These are phyloP conservation scores for Williopsis jadinii DNA, from an alignment of 1,139 yeast species.

Conservation along the genomic window DNA sequence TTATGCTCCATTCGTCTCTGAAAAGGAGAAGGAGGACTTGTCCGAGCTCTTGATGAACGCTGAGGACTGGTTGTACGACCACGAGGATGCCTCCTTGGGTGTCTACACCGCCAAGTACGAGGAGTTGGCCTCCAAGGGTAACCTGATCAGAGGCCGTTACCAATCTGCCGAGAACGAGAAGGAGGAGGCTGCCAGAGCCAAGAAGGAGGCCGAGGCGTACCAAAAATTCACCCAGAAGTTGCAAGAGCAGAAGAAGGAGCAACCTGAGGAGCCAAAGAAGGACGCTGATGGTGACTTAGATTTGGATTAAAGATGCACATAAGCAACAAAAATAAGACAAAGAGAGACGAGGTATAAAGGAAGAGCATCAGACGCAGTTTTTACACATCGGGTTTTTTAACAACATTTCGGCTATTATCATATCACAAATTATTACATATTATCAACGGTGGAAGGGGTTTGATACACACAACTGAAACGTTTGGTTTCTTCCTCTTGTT, in stretches of 20 bases:
- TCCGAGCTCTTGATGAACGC: constrained; percentile 69
- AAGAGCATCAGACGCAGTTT: no score
- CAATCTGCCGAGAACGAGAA: constrained; percentile 92
- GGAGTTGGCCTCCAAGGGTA: constrained; percentile 92
- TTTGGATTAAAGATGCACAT: constrained; percentile 12
- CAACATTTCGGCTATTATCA: no score
- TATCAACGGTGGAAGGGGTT: no score
- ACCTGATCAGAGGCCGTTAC: constrained; percentile 93
- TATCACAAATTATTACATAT: no score
- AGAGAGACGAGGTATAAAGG: no score
- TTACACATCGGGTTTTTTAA: no score
- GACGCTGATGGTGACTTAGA: constrained; percentile 39
- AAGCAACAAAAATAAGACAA: no score
- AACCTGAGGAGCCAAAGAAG: constrained; percentile 9
- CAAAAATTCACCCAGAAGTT: constrained; percentile 88
- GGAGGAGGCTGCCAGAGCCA: constrained; percentile 80
- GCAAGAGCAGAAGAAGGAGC: constrained; percentile 41
- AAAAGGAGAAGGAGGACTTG: constrained; percentile 80
- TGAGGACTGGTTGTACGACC: constrained; percentile 98
- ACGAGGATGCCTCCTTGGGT: constrained; percentile 94
- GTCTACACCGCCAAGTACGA: constrained; percentile 97
- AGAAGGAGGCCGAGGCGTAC: constrained; percentile 82
- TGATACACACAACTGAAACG: no score
- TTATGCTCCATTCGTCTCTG: constrained; percentile 83
- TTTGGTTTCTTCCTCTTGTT: no score